A percentile compares a stretch with the other conserved stretches of the same genome.
phyloP scores from a whole-genome alignment of 2,329 filamentous ascomycete species.

The Blastomyces silverae region DNA sequence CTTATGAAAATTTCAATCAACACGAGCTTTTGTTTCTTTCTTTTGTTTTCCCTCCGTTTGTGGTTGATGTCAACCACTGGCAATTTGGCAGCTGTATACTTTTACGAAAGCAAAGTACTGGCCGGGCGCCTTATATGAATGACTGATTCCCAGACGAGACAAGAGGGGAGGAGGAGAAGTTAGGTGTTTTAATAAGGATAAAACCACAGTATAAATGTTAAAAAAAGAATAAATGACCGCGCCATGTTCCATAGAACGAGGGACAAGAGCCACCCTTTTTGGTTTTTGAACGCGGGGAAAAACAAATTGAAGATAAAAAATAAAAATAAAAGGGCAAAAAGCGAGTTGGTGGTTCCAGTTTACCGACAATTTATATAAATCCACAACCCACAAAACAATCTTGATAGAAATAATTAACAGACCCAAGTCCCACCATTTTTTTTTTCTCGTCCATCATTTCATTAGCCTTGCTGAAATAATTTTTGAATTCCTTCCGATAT shows the following conservation, averaged over 20 bases:
- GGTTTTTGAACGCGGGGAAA: too few relatives aligned
- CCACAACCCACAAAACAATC: slow-evolving; percentile 3
- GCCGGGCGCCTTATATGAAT: not conserved
- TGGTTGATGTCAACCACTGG: not conserved
- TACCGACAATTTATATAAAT: slow-evolving; percentile 9
- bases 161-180: slow-evolving; percentile 25
- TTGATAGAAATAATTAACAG: slow-evolving; percentile 3
- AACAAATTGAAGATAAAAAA: not conserved
- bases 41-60: not conserved
- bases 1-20: not conserved
- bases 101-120: not conserved
- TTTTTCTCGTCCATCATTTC: not conserved
- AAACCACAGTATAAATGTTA: not conserved
- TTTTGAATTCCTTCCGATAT: not conserved
- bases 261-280: not conserved
- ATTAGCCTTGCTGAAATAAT: not conserved
- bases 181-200: slow-evolving; percentile 31
- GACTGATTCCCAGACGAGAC: not conserved
- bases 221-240: slow-evolving; percentile 18
- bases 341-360: not conserved
- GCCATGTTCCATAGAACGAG: not conserved
- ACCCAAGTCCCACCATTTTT: not conserved
- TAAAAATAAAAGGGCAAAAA: not conserved
- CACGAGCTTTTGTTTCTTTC: not conserved
- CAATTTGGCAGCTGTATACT: not conserved